These are phyloP conservation scores for Cladobotryum mycophilum DNA, from an alignment of 2,329 filamentous ascomycete species.

Conservation along the genomic window DNA sequence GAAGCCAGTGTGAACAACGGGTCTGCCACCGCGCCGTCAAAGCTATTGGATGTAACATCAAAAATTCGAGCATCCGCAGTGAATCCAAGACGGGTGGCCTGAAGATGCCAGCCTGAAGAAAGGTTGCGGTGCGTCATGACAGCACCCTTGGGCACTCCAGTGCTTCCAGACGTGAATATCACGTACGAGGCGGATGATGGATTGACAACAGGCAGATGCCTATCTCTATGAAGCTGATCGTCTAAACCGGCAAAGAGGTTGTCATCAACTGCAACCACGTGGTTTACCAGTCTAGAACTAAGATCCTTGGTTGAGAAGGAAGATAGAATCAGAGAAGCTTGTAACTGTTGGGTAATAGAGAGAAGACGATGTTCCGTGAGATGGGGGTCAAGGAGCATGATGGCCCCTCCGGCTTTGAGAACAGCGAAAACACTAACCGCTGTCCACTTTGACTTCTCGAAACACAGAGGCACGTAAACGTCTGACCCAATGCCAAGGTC, in stretches of 20 bases:
- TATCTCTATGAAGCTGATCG: too few relatives aligned
- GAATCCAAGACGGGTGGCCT: constrained; percentile 20
- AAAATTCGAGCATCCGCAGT: constrained; percentile 1
- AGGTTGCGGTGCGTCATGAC: constrained; percentile 35
- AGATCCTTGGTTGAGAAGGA: too few relatives aligned
- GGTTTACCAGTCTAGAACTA: too few relatives aligned
- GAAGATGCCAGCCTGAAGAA: constrained; percentile 34
- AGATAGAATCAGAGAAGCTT: too few relatives aligned
- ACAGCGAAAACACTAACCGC: constrained; percentile 13
- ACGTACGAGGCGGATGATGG: constrained; percentile 21
- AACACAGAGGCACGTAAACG: constrained; percentile 10
- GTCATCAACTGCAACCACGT: too few relatives aligned
- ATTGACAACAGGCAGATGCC: not conserved
- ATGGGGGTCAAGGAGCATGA: too few relatives aligned
- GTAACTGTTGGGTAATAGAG: too few relatives aligned
- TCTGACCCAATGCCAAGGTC: constrained; percentile 21
- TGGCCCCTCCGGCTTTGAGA: not conserved
- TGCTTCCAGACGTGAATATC: constrained; percentile 47
- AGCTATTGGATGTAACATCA: constrained; percentile 13
- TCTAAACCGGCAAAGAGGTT: too few relatives aligned
- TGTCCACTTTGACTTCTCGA: constrained; percentile 14
- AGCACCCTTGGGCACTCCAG: constrained; percentile 46
- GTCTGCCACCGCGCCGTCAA: constrained; percentile 11
- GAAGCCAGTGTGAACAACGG: constrained; percentile 11
- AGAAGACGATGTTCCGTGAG: too few relatives aligned